These are phyloP conservation scores for Candida sanyaensis DNA, from an alignment of 1,139 yeast species.

Conservation along the genomic window DNA sequence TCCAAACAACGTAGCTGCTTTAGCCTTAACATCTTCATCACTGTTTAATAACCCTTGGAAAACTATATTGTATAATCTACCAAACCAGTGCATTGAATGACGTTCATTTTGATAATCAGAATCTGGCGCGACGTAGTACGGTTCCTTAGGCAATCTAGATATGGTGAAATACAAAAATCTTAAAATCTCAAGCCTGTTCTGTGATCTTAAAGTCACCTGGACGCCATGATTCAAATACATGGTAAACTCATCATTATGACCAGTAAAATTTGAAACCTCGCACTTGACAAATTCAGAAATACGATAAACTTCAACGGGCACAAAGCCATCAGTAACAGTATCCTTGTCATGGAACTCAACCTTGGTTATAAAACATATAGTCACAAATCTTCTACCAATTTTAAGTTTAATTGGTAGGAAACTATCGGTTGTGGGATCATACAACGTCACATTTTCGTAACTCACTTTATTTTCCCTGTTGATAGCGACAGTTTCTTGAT, in stretches of 20 bases:
- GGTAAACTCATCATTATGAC: constrained; percentile 51
- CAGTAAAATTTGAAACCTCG: constrained; percentile 51
- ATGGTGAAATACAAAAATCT: constrained; percentile 69
- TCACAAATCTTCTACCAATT: constrained; percentile 72
- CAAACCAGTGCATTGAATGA: constrained; percentile 43
- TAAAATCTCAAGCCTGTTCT: constrained; percentile 67
- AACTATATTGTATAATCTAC: constrained; percentile 63
- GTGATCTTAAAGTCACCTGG: constrained; percentile 54
- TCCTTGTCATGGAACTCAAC: constrained; percentile 23
- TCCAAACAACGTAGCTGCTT: constrained; percentile 67
- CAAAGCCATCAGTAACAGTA: constrained; percentile 33
- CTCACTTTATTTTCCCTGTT: constrained; percentile 60
- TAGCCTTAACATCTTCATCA: constrained; percentile 58
- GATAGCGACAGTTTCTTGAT: constrained; percentile 35
- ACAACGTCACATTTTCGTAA: constrained; percentile 58
- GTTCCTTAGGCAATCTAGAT: constrained; percentile 45
- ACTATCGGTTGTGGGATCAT: constrained; percentile 31
- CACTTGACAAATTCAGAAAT: constrained; percentile 56
- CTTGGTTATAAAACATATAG: constrained; percentile 45
- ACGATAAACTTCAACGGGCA: constrained; percentile 53
- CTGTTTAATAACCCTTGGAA: constrained; percentile 68
- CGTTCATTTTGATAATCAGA: constrained; percentile 25
- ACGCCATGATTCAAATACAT: constrained; percentile 49
- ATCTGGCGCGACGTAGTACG: constrained; percentile 17
- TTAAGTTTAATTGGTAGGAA: constrained; percentile 57